Conservation (phyloP, 2,329 filamentous ascomycete genomes). For the Bipolaris zeicola region DNA sequence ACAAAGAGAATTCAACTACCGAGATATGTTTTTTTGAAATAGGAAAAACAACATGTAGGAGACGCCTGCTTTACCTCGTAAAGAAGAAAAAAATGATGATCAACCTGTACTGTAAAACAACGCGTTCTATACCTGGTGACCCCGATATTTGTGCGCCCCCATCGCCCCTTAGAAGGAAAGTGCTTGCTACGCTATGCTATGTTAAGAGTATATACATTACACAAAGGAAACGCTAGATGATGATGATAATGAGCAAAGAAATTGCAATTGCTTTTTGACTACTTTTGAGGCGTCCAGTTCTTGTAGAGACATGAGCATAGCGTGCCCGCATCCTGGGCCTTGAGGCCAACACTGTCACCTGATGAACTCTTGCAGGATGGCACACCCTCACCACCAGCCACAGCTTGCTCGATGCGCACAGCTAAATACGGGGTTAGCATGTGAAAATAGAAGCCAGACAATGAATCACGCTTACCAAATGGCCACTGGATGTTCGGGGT, state of each 20-base stretch:
- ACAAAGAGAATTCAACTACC: background rate
- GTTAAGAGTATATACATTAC: constrained; percentile 8
- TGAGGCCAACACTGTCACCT: constrained; percentile 46
- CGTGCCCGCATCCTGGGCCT: constrained; percentile 40
- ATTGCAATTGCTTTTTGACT: constrained; percentile 1
- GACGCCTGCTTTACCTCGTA: background rate
- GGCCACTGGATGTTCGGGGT: constrained; percentile 43
- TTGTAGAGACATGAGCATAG: constrained; percentile 57
- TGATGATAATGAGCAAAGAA: background rate
- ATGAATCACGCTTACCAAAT: constrained; percentile 32
- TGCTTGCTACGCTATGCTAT: constrained; percentile 6
- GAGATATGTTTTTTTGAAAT: background rate
- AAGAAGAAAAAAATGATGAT: background rate
- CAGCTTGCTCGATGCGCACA: constrained; percentile 61
- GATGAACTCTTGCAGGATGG: constrained; percentile 60
- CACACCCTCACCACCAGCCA: constrained; percentile 54
- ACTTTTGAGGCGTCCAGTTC: constrained; percentile 42
- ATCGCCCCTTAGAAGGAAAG: constrained; percentile 1
- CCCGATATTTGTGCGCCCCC: constrained; percentile 1
- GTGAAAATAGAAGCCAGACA: background rate
- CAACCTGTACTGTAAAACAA: background rate
- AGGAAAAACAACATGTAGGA: background rate
- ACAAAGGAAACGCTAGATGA: constrained; percentile 12
- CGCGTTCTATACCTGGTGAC: background rate
- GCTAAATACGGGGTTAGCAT: constrained; percentile 41